phyloP scores from a whole-genome alignment of 306 rosid genomes.

The Vicia faba region DNA sequence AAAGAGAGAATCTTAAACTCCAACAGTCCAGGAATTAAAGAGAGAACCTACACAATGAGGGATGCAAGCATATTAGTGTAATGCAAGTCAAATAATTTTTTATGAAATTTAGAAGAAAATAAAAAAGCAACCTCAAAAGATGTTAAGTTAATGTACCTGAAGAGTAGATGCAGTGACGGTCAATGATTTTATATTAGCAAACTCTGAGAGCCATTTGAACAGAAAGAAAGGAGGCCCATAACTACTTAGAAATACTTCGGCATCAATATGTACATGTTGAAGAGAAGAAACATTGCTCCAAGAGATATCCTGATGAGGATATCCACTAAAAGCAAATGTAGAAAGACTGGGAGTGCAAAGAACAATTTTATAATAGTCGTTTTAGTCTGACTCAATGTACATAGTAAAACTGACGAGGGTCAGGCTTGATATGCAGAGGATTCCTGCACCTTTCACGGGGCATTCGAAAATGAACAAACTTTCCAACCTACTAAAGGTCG shows the following conservation, averaged over 20 bases:
- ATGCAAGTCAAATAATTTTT: background rate
- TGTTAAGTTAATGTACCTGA: background rate
- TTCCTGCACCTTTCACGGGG: background rate
- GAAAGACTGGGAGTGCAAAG: background rate
- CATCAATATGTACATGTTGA: conserved; percentile 16
- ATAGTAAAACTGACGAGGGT: conserved; percentile 23
- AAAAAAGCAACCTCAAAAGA: background rate
- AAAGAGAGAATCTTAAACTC: too few species aligned
- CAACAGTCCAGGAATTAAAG: background rate
- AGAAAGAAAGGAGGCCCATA: background rate
- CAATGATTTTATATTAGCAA: background rate
- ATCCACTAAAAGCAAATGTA: conserved; percentile 11
- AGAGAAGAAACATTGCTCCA: conserved; percentile 29
- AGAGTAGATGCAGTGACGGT: background rate
- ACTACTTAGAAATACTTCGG: background rate
- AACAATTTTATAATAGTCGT: background rate
- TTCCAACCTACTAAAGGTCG: background rate
- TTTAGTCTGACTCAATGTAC: too few species aligned
- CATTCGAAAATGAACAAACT: conserved; percentile 17
- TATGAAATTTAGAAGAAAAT: background rate
- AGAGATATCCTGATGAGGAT: background rate
- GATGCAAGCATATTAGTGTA: background rate
- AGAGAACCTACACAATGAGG: background rate
- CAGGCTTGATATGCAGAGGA: conserved; percentile 1
- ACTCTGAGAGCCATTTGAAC: background rate